These are phyloP conservation scores for Astraeus odoratus DNA, from an alignment of 768 basidiomycete genomes.

Conservation along the genomic window DNA sequence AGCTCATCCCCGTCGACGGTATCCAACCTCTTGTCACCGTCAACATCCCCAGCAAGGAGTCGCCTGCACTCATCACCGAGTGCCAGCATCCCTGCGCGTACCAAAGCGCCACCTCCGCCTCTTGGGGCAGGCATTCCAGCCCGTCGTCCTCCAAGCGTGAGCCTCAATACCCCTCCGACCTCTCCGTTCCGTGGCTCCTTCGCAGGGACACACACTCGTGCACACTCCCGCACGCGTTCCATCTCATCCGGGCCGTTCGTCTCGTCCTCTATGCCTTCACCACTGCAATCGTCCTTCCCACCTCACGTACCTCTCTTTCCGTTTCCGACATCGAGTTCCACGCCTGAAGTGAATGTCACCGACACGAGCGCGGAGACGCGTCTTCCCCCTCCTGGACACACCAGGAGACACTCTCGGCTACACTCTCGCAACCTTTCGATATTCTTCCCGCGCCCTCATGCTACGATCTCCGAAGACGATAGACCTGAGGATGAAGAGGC, in stretches of 20 bases:
- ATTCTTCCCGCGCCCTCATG: slow-evolving; percentile 73
- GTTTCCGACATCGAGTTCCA: slow-evolving; percentile 15
- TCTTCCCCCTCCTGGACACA: slow-evolving; percentile 19
- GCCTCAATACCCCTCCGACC: slow-evolving; percentile 20
- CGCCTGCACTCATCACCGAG: slow-evolving; percentile 23
- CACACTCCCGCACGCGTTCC: slow-evolving; percentile 26
- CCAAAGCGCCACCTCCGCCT: slow-evolving; percentile 16
- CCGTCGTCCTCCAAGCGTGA: slow-evolving; percentile 18
- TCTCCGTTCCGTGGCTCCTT: slow-evolving; percentile 28
- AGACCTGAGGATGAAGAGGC: slow-evolving; percentile 39
- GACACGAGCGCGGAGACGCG: slow-evolving; percentile 7
- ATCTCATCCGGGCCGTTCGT: slow-evolving; percentile 27
- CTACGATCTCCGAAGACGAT: slow-evolving; percentile 65
- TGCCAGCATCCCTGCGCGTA: slow-evolving; percentile 15
- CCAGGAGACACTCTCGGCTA: slow-evolving; percentile 56
- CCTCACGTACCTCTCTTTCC: slow-evolving; percentile 19
- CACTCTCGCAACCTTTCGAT: slow-evolving; percentile 90
- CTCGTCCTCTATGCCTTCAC: slow-evolving; percentile 19
- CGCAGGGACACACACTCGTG: slow-evolving; percentile 1
- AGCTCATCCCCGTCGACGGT: slow-evolving; percentile 2
- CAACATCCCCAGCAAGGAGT: slow-evolving; percentile 18
- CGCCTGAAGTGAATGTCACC: slow-evolving; percentile 14
- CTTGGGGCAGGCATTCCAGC: slow-evolving; percentile 21
- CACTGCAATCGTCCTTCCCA: slow-evolving; percentile 21
- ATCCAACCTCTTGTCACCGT: slow-evolving; percentile 8